Percentiles rank a stretch among this genome's conserved stretches.
phyloP scores from a whole-genome alignment of 2,329 filamentous ascomycete genomes.

The Metarhizium guizhouense region DNA sequence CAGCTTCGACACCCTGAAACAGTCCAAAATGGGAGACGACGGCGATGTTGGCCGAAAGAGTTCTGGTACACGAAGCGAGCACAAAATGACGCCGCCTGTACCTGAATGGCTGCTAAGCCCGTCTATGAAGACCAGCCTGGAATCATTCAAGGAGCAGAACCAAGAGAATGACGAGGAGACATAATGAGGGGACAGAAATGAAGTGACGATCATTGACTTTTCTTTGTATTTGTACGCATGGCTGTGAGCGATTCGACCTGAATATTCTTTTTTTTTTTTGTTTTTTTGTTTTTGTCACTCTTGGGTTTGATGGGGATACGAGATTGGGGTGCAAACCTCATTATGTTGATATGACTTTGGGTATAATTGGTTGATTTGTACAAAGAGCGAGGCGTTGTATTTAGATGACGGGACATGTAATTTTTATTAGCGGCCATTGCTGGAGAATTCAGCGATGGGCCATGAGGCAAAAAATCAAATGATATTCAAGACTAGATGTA shows the following conservation, averaged over 20 bases:
- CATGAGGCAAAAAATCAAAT: background rate
- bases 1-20: conserved; percentile 31
- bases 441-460: background rate
- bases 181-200: background rate
- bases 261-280: background rate
- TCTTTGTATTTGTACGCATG: background rate
- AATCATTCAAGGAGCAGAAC: conserved; percentile 1
- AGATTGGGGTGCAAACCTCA: background rate
- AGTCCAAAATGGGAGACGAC: background rate
- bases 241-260: background rate
- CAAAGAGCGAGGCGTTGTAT: background rate
- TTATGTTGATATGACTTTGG: background rate
- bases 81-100: conserved; percentile 49
- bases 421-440: background rate
- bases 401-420: background rate
- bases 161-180: background rate
- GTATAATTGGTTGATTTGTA: background rate
- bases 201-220: background rate
- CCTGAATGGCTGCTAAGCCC: conserved; percentile 52
- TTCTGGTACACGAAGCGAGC: conserved; percentile 19
- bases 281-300: background rate
- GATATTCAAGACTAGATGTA: background rate
- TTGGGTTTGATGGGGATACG: background rate
- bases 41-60: background rate
- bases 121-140: conserved; percentile 36